phyloP scores from a whole-genome alignment of 768 basidiomycete genomes.

The Mycena galopus region DNA sequence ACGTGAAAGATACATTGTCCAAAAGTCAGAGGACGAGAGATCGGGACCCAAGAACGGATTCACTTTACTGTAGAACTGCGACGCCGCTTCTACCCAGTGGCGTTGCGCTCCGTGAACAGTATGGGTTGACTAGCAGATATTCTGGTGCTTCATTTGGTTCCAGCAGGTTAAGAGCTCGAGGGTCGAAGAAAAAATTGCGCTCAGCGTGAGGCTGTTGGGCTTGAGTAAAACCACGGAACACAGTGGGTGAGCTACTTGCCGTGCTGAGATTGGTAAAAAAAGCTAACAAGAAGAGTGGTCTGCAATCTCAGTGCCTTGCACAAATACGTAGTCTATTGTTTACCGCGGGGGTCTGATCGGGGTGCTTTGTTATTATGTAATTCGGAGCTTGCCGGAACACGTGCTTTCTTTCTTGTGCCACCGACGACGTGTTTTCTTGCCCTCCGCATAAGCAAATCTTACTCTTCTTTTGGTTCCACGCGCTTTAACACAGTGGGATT shows the following conservation, averaged over 20 bases:
- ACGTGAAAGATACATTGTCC: slow-evolving; percentile 87
- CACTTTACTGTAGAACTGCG: slow-evolving; percentile 87
- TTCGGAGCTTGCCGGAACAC: too few relatives aligned
- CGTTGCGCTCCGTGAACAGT: slow-evolving; percentile 90
- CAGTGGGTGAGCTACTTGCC: slow-evolving; percentile 66
- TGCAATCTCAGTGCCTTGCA: slow-evolving; percentile 73
- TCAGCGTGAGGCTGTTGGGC: slow-evolving; percentile 74
- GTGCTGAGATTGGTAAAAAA: slow-evolving; percentile 92
- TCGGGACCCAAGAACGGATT: slow-evolving; percentile 1
- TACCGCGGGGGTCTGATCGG: too few relatives aligned
- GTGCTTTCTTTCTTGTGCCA: too few relatives aligned
- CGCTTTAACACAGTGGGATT: too few relatives aligned
- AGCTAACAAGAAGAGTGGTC: slow-evolving; percentile 82
- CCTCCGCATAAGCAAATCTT: too few relatives aligned
- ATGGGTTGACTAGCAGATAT: slow-evolving; percentile 86
- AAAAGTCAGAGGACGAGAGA: slow-evolving; percentile 14
- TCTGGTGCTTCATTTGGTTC: slow-evolving; percentile 64
- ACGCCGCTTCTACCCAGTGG: slow-evolving; percentile 90
- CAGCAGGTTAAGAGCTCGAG: slow-evolving; percentile 66
- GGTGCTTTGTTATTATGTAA: too few relatives aligned
- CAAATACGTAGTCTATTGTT: too few relatives aligned
- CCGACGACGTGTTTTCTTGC: too few relatives aligned
- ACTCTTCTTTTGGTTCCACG: too few relatives aligned
- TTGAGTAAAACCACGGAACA: background rate
- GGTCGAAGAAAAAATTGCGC: slow-evolving; percentile 83